A percentile compares a stretch with the other conserved stretches of the same genome.
These are phyloP conservation scores for Wickerhamiella siamensis DNA, from an alignment of 805 yeast genomes.

Conservation along the genomic window DNA sequence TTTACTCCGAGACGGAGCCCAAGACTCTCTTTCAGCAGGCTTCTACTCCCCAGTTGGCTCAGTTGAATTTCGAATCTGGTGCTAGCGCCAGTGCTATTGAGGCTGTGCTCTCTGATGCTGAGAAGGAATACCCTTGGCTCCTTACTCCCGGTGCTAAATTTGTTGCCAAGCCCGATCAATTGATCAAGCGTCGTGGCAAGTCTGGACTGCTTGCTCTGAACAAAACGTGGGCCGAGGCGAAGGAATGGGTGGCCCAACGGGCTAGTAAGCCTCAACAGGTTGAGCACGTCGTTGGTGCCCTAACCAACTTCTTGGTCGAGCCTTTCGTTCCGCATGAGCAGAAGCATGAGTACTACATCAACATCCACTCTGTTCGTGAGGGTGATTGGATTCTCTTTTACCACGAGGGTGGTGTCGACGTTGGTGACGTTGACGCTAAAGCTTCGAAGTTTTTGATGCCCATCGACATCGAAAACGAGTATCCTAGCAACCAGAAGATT, in stretches of 20 bases:
- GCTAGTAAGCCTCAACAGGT: conserved; percentile 30
- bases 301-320: conserved; percentile 31
- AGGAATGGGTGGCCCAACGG: conserved; percentile 31
- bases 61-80: conserved; percentile 23
- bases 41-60: conserved; percentile 26
- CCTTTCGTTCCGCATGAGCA: conserved; percentile 36
- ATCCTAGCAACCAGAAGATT: conserved; percentile 29
- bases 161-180: conserved; percentile 35
- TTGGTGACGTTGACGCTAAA: conserved; percentile 34
- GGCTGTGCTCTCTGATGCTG: conserved; percentile 26
- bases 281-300: conserved; percentile 29
- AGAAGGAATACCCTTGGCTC: conserved; percentile 30
- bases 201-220: conserved; percentile 31
- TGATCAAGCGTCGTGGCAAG: conserved; percentile 35
- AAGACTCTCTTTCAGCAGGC: conserved; percentile 20
- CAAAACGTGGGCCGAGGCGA: conserved; percentile 31
- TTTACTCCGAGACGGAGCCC: conserved; percentile 23
- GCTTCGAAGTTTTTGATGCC: conserved; percentile 31
- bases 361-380: conserved; percentile 34
- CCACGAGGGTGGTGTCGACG: conserved; percentile 37
- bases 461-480: conserved; percentile 28
- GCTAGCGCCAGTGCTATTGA: conserved; percentile 21
- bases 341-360: conserved; percentile 33
- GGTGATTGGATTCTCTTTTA: conserved; percentile 35
- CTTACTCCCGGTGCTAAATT: conserved; percentile 26